phyloP scores from a whole-genome alignment of 2,329 filamentous ascomycete genomes.

The Cordyceps pruinosa region DNA sequence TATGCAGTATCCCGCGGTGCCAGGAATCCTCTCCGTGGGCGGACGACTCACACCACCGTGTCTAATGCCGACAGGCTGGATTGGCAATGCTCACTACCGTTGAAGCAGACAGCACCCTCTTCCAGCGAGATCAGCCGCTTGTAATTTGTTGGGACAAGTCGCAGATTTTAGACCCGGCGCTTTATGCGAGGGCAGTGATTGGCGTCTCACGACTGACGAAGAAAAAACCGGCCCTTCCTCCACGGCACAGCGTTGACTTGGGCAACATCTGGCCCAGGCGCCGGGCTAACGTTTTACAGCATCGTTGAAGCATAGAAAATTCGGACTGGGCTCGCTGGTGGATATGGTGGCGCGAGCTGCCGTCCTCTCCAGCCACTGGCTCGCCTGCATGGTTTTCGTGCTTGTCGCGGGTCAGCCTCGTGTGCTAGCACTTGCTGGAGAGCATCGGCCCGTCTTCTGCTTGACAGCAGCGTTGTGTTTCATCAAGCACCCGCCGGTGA shows the following conservation, averaged over 20 bases:
- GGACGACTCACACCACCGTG: too few relatives aligned
- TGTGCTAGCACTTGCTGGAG: background rate
- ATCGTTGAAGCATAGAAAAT: conserved; percentile 4
- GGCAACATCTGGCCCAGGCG: conserved; percentile 5
- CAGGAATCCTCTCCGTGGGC: background rate
- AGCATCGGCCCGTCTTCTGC: conserved; percentile 9
- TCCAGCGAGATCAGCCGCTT: background rate
- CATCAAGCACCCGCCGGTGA: background rate
- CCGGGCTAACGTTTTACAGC: conserved; percentile 10
- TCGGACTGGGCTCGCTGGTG: background rate
- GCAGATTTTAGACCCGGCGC: conserved; percentile 2
- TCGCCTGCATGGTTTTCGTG: background rate
- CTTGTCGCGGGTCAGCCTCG: background rate
- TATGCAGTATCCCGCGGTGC: background rate
- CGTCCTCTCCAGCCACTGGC: background rate
- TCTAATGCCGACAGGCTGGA: background rate
- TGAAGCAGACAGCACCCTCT: too few relatives aligned
- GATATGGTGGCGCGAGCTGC: conserved; percentile 6
- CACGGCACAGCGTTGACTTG: background rate
- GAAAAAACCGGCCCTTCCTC: background rate
- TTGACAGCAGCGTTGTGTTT: background rate
- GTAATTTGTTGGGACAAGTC: conserved; percentile 5
- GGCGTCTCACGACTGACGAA: conserved; percentile 7
- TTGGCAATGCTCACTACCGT: too few relatives aligned
- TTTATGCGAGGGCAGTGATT: conserved; percentile 4